Base-by-base conservation (phyloP, 495 filamentous ascomycete species). In the Penicillium malachiteum region DNA sequence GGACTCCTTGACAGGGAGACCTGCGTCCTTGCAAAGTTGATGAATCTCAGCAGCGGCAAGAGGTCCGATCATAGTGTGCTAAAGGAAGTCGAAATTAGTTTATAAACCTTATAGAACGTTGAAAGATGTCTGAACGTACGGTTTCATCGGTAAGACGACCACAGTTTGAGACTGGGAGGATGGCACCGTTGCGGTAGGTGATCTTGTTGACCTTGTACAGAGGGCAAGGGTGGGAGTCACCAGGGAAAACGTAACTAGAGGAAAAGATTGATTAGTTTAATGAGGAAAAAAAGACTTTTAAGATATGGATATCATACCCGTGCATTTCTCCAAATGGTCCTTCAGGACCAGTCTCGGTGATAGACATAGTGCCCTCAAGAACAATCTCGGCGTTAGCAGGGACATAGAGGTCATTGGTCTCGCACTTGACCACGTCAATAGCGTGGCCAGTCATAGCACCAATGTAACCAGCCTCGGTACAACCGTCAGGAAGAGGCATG, bases 371-470 rank as follows among this genome's bases (percentile, higher is more conserved):
- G 5, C 74, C 72, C 44, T 77, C 72, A 12, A 77, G 47, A 7
- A 77, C 69, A 34, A 75, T 74, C 47, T 75, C 74, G 1, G 71
- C 57, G 10, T 60, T 72, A 0, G 74, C 72, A 1, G 74, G 74
- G 3, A 76, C 71, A 10, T 60, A 64, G 2, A 77, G 52, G 32
- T 74, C 50, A 48, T 73, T 76, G 0, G 70, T 74, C 12, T 78
- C 73, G 43, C 71, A 75, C 41, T 76, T 76, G 12, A 71, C 67
- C 1, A 76, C 47, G n/a, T 78, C 70, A 3, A 78, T 17, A 7
- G 73, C 52, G 0, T 53, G 35, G 0, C 73, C 74, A 5, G 64
- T 66, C 53, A 78, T 60, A 11, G 73, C 70, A 14, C 73, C 73
- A 1, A 76, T 62, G 41, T 72, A 78, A 0, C 39, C 69, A 10